Percentiles rank a stretch among this genome's conserved stretches.
Conservation (phyloP, 2,329 filamentous ascomycete genomes). For the Claviceps maximensis region DNA sequence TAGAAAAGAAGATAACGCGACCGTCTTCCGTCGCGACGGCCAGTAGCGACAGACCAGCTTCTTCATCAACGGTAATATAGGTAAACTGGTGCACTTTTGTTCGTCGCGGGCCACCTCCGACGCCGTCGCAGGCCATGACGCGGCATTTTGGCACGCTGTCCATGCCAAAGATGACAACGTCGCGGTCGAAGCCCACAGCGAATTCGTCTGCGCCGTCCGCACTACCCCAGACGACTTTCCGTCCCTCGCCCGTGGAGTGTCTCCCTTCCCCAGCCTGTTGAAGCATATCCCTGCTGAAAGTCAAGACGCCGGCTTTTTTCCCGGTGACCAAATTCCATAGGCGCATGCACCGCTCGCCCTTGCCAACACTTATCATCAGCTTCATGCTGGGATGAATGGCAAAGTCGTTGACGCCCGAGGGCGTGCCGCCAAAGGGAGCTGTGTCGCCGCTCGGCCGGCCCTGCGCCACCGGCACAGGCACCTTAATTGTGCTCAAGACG, state of each 20-base stretch:
- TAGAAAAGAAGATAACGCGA: conserved; percentile 70
- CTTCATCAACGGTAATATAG: conserved; percentile 48
- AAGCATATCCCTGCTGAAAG: conserved; percentile 64
- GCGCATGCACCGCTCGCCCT: conserved; percentile 81
- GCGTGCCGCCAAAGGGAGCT: conserved; percentile 64
- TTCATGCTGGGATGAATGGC: conserved; percentile 94
- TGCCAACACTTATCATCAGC: conserved; percentile 85
- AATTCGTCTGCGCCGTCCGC: conserved; percentile 66
- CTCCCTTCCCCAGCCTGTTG: conserved; percentile 63
- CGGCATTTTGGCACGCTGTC: conserved; percentile 71
- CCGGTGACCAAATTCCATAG: conserved; percentile 95
- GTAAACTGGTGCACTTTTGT: conserved; percentile 76
- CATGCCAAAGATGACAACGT: conserved; percentile 74
- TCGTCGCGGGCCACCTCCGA: conserved; percentile 23
- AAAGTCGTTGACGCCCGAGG: conserved; percentile 87
- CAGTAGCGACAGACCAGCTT: conserved; percentile 36
- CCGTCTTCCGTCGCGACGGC: conserved; percentile 85
- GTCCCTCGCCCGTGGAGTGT: conserved; percentile 68
- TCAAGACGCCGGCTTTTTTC: conserved; percentile 86
- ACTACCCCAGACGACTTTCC: conserved; percentile 66
- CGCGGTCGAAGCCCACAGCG: conserved; percentile 77
- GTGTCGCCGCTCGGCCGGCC: conserved; percentile 85
- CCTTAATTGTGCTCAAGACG: conserved; percentile 76
- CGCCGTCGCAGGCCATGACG: conserved; percentile 40
- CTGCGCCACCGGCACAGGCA: conserved; percentile 65